Base-by-base conservation (phyloP, 495 filamentous ascomycete genomes). In the Elasticomyces elasticus region DNA sequence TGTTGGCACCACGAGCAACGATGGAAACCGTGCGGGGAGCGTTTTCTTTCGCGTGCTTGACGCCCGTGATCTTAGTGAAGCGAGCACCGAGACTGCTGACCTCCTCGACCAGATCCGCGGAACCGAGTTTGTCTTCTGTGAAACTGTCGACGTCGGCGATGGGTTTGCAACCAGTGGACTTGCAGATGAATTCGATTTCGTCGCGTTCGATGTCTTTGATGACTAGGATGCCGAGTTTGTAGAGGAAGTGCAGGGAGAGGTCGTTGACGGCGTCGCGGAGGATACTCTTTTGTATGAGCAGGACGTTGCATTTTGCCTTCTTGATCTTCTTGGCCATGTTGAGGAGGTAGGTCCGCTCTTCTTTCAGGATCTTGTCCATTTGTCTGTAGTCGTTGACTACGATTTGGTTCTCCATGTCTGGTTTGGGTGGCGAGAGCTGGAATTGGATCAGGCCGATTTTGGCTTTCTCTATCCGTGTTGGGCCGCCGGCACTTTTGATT, bases 321-420 rank as follows among this genome's bases (percentile, higher is more conserved):
- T 96, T 95, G 73, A 98, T 98, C 79, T 96, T 98, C 81, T 98
- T 98, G 65, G 89, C 89, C 81, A 98, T 88, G 73, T 96, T 95
- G 41, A 98, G 81, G 54, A 98, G 78, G 71, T 98, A 98, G 55
- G 89, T 88, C 54, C 94, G 87, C 75, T 98, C 92, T 73, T 98
- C 92, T 71, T 98, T 98, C 51, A 98, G 77, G 61, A 98, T 98
- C 77, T 96, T 98, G 72, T 98, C 92, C 92, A 98, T 98, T 71
- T 98, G 92, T 55, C 92, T 79, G 78, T 98, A 98, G 75, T 98
- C 92, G 70, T 98, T 97, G 44, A 98, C 92, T 9, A 94, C 84
- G 60, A 98, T 95, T 70, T 92, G 89, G 73, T 98, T 98, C 71
- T 98, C 92, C 92, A 98, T 97, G 85, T 98, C 92, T 59, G 92